Evolutionary conservation across 495 filamentous ascomycete species (phyloP), one percentile per base, ranked within the genome.

Genomic region (Amphirosellinia nigrospora): DNA sequence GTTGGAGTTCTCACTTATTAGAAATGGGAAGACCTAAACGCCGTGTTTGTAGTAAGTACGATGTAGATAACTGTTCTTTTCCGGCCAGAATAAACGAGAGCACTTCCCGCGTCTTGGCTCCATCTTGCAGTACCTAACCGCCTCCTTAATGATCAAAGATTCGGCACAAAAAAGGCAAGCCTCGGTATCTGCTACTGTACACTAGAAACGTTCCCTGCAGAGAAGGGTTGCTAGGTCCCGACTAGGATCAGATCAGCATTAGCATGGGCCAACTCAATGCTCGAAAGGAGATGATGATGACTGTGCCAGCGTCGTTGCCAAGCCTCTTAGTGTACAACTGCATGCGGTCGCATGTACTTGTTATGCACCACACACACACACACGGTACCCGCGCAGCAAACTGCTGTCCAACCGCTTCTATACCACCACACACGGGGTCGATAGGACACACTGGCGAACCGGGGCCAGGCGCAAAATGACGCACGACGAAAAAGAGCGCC

Each of bases 271-370:
- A 8, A 4, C 34, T 32, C 30, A 41, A n/a, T 1, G n/a, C 45
- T 38, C 28, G 52, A 9, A 41, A 59, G n/a, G n/a, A 43, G 60
- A 50, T 7, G 53, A 68, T 16, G 66, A 69, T 69, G 66, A 69
- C 66, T 69, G 66, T 69, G 66, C 66, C 56, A 69, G 58, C 66
- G 34, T 61, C 43, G 39, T 36, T 10, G 66, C 66, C 66, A 69
- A 69, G 66, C 34, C 53, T 2, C 66, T 69, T 69, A 59, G 43
- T 68, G 66, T 61, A 50, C 64, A 30, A n/a, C 46, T 28, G n/a
- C 34, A 53, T 48, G 46, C 30, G 45, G 60, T 64, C 43, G n/a
- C 46, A 61, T 4, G 34, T 8, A 46, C 39, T 30, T 11, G 16
- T 43, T n/a, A n/a, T n/a, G n/a, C n/a, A n/a, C n/a, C n/a, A n/a